Evolutionary conservation across 179 eudicot species (phyloP).

Genomic region (Patellifolia procumbens): DNA sequence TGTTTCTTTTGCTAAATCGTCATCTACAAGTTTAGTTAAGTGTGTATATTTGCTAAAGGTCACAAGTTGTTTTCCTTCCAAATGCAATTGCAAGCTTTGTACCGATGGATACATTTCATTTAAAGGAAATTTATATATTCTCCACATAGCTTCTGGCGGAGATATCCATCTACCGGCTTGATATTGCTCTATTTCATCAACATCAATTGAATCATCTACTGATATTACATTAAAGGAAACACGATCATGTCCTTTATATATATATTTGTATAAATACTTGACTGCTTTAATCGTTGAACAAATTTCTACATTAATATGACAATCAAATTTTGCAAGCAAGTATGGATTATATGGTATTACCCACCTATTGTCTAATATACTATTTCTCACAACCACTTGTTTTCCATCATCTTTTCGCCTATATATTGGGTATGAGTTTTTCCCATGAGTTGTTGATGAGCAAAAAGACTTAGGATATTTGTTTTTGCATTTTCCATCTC

Average conservation of each 20-base stretch:
- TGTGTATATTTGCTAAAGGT: too few relatives aligned
- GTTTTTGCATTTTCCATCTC: too few relatives aligned
- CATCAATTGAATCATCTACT: too few relatives aligned
- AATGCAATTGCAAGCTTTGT: too few relatives aligned
- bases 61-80: too few relatives aligned
- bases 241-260: slow-evolving; percentile 4
- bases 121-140: not conserved
- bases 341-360: too few relatives aligned
- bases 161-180: not conserved
- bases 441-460: too few relatives aligned
- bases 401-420: not conserved
- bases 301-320: too few relatives aligned
- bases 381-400: not conserved
- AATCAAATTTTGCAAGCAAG: too few relatives aligned
- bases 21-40: too few relatives aligned
- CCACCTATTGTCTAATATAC: not conserved
- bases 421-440: not conserved
- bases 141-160: not conserved
- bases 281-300: not conserved
- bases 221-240: not conserved
- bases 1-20: not conserved
- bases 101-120: too few relatives aligned
- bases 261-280: not conserved
- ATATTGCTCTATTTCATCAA: not conserved
- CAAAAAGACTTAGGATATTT: too few relatives aligned